These are phyloP conservation scores for Rickenella mellea DNA, from an alignment of 768 basidiomycete species.

Conservation along the genomic window DNA sequence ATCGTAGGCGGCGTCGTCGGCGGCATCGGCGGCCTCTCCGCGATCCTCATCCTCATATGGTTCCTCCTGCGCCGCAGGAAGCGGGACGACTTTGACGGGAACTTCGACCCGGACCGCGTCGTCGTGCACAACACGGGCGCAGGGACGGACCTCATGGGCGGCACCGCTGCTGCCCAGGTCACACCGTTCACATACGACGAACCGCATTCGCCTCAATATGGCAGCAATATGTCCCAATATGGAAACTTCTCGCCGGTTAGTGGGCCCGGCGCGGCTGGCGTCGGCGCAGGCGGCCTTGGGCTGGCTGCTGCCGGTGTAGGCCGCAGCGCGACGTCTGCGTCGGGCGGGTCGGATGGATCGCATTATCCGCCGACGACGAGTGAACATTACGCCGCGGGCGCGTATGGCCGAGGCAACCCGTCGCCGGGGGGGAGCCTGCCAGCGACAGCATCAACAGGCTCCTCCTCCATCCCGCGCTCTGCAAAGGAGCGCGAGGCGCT, in stretches of 20 bases:
- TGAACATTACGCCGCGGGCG: background rate
- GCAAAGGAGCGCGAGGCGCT: constrained; percentile 13
- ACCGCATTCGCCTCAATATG: too few relatives aligned
- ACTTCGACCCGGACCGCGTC: constrained; percentile 40
- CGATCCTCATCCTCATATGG: constrained; percentile 18
- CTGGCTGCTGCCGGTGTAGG: background rate
- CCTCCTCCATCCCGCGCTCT: background rate
- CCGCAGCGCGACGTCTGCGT: constrained; percentile 1
- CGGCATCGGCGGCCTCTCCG: constrained; percentile 23
- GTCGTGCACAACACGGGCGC: constrained; percentile 12
- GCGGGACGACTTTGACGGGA: constrained; percentile 36
- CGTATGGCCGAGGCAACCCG: background rate
- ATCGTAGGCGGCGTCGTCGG: constrained; percentile 48
- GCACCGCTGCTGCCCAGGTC: background rate
- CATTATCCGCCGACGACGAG: background rate
- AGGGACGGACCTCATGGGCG: background rate
- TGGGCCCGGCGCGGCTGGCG: constrained; percentile 1
- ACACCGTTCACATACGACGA: background rate
- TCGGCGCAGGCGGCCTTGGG: background rate
- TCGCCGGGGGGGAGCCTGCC: background rate
- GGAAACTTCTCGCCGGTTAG: too few relatives aligned
- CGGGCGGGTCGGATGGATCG: background rate
- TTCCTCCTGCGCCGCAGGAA: constrained; percentile 16
- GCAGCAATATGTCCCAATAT: too few relatives aligned
- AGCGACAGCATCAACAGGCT: background rate